Conservation (phyloP, 768 basidiomycete genomes). For the Lepiota brunneoincarnata region DNA sequence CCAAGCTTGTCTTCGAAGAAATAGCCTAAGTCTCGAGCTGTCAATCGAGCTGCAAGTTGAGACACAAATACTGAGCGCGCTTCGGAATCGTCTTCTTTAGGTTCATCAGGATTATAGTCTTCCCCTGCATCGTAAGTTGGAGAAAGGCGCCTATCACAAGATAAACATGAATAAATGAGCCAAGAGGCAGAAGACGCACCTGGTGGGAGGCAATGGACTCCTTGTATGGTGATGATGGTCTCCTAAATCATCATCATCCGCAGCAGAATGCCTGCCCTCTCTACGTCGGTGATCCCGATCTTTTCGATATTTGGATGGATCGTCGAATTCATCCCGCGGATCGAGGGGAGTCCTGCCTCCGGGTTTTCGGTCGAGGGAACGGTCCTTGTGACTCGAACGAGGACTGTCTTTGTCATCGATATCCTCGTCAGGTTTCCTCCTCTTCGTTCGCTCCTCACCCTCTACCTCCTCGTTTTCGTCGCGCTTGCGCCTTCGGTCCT, state of each 20-base stretch:
- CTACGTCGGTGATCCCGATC: conserved; percentile 29
- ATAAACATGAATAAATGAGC: conserved; percentile 3
- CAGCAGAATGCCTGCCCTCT: conserved; percentile 35
- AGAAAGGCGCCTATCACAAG: conserved; percentile 55
- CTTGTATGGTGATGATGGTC: conserved; percentile 31
- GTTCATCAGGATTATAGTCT: conserved; percentile 85
- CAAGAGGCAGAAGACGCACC: conserved; percentile 30
- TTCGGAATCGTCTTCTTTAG: conserved; percentile 95
- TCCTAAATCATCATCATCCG: conserved; percentile 39
- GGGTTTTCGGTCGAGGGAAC: conserved; percentile 52
- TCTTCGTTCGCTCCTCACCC: conserved; percentile 55
- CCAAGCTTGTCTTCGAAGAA: conserved; percentile 99
- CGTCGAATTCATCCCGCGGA: conserved; percentile 63
- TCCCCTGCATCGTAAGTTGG: conserved; percentile 66
- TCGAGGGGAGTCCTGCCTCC: conserved; percentile 45
- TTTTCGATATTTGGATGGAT: conserved; percentile 41
- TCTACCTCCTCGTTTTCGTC: conserved; percentile 30
- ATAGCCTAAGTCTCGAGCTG: conserved; percentile 94
- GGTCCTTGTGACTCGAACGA: conserved; percentile 40
- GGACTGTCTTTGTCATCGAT: conserved; percentile 45
- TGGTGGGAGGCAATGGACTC: conserved; percentile 43
- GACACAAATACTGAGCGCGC: conserved; percentile 98
- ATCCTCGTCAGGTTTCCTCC: conserved; percentile 59
- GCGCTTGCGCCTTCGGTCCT: conserved; percentile 44
- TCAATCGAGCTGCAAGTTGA: conserved; percentile 95